These are phyloP conservation scores for Syzygium aromaticum DNA, from an alignment of 345 rosid species.

Conservation along the genomic window DNA sequence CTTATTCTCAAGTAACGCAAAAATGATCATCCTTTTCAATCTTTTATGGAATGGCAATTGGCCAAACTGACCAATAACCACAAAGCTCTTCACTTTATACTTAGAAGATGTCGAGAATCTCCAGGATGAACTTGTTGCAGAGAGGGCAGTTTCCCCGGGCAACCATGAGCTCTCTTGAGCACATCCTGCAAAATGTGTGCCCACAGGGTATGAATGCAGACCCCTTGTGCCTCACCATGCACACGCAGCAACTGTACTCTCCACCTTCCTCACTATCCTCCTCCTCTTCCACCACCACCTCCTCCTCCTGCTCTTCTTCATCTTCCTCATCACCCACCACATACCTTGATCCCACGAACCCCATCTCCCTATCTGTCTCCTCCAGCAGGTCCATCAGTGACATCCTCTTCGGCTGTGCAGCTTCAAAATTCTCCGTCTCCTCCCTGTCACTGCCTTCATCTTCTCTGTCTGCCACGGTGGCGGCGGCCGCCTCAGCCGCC, in stretches of 20 bases:
- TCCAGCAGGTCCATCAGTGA: constrained; percentile 84
- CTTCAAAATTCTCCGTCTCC: neutral
- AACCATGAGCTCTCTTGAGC: constrained; percentile 83
- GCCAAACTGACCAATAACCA: neutral
- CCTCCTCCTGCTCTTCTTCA: constrained; percentile 26
- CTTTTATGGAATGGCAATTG: neutral
- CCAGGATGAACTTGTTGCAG: constrained; percentile 76
- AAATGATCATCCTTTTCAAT: neutral
- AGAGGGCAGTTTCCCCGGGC: constrained; percentile 86
- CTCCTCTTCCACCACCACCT: constrained; percentile 17
- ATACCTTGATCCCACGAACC: constrained; percentile 58
- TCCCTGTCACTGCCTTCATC: neutral
- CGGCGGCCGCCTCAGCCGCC: constrained; percentile 21
- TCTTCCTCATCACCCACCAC: constrained; percentile 27
- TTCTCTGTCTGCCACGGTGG: neutral
- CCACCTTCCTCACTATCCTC: constrained; percentile 28
- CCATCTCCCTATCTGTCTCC: constrained; percentile 77
- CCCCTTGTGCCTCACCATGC: constrained; percentile 74
- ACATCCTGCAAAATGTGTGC: constrained; percentile 77
- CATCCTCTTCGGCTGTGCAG: constrained; percentile 45
- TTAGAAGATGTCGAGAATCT: constrained; percentile 79
- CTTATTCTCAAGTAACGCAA: neutral
- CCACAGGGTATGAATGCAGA: constrained; percentile 82
- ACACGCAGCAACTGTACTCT: constrained; percentile 63
- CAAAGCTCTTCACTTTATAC: neutral